phyloP scores from a whole-genome alignment of 495 filamentous ascomycete genomes.

The Penicillium atrosanguineum region DNA sequence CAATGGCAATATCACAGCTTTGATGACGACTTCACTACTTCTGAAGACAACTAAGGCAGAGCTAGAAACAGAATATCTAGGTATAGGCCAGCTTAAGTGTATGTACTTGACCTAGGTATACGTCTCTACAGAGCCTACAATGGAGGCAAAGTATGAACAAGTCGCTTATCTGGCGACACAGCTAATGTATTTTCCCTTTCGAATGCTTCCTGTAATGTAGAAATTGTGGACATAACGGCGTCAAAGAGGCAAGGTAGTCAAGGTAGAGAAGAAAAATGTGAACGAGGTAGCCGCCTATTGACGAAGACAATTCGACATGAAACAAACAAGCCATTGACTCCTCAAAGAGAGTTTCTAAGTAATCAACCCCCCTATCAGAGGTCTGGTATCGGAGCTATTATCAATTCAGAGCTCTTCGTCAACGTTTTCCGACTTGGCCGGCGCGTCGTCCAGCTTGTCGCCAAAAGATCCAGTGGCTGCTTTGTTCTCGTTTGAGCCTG shows the following conservation, averaged over 20 bases:
- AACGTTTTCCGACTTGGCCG: constrained; percentile 11
- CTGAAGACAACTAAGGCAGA: background rate
- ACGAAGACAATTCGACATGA: background rate
- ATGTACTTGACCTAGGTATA: background rate
- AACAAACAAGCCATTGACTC: background rate
- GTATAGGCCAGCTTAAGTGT: too few relatives aligned
- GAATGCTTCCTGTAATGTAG: constrained; percentile 22
- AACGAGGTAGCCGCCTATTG: background rate
- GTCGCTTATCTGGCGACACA: constrained; percentile 13
- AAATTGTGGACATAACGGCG: constrained; percentile 26
- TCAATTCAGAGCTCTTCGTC: constrained; percentile 42
- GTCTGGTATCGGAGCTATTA: background rate
- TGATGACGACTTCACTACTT: background rate
- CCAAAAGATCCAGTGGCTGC: constrained; percentile 13
- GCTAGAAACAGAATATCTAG: background rate
- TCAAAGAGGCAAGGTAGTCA: constrained; percentile 13
- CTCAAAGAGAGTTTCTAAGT: background rate
- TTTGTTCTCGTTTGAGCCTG: constrained; percentile 11
- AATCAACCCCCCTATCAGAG: background rate
- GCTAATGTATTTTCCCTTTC: constrained; percentile 25
- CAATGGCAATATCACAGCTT: background rate
- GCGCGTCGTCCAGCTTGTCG: constrained; percentile 6
- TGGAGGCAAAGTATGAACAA: constrained; percentile 10
- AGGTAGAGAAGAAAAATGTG: constrained; percentile 2
- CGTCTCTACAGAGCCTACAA: background rate